Base-by-base conservation (phyloP, 139 green algal genomes). In the Asterochloris sp. region DNA sequence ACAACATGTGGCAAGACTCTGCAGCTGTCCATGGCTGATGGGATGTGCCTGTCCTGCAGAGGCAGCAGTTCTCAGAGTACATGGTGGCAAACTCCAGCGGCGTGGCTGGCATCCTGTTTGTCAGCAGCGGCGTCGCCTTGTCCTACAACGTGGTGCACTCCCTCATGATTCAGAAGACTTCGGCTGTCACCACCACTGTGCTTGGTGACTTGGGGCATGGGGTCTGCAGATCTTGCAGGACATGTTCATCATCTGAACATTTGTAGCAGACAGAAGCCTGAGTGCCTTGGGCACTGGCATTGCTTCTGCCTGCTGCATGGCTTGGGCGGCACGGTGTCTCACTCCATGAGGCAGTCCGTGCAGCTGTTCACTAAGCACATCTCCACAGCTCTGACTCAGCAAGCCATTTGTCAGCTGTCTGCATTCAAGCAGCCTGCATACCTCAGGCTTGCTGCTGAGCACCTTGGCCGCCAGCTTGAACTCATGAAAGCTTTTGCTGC, bases 161-260 rank as follows among this genome's bases (percentile, higher is more conserved):
- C 29, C 64, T 89, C 29, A 88, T 92, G 87, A 91, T 92, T 12
- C 89, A 92, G 80, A 77, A 78, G 27, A 92, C 84, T 21, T 86
- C 77, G 14, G 89, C 89, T 26, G 88, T 91, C 24, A 89, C 89
- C 15, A 93, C 90, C n/a, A 93, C 90, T 15, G 90, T 93, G 60
- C 77, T 93, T 26, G 90, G 90, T 19, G 38, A 6, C 4, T 54
- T 6, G 38, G 38, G 19, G 66, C n/a, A 8, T 27, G 66, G 23
- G 66, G 21, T 73, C 14, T 47, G 23, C 14, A 12, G 29, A n/a
- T 78, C 11, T 26, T 26, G 4, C 0, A 13, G 24, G 10, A 2
- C n/a, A 38, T 77, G 9, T 23, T 60, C 0, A 38, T 28, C 10
- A 12, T 38, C 73, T 17, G 11, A 77, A 23, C 73, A 23, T 0